A percentile compares a stretch with the other conserved stretches of the same genome.
Conservation (phyloP, 495 filamentous ascomycete genomes). For the Trichoderma gamsii region DNA sequence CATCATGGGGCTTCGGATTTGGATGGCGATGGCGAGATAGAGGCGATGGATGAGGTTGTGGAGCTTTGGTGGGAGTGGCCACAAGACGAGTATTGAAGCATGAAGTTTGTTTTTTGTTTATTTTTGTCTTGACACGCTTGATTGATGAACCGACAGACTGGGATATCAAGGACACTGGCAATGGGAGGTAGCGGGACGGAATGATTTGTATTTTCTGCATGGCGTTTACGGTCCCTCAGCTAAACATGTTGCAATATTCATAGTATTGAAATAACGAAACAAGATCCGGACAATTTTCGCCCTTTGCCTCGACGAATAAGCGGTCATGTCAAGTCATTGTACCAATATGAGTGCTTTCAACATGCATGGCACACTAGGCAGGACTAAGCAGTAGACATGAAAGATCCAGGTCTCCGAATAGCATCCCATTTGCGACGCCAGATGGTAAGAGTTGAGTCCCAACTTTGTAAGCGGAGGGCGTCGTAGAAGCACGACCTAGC, state of each 20-base stretch:
- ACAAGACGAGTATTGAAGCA: neutral
- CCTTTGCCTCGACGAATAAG: too few species aligned
- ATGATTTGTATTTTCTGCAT: neutral
- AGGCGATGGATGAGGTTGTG: conserved; percentile 23
- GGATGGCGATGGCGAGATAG: conserved; percentile 16
- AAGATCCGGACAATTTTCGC: too few species aligned
- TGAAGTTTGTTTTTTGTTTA: neutral
- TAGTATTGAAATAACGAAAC: too few species aligned
- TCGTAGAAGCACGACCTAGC: neutral
- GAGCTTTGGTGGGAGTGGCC: conserved; percentile 24
- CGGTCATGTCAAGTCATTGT: too few species aligned
- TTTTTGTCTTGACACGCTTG: neutral
- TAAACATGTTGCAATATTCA: too few species aligned
- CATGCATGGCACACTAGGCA: neutral
- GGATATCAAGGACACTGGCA: neutral
- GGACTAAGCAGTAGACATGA: neutral
- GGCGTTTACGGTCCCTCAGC: too few species aligned
- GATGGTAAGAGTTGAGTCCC: too few species aligned
- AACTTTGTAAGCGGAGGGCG: neutral
- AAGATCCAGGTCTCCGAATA: neutral
- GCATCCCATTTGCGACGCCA: too few species aligned
- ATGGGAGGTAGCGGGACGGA: neutral
- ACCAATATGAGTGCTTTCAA: neutral
- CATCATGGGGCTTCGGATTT: conserved; percentile 19
- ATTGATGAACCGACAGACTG: neutral